Conservation (phyloP, 768 basidiomycete species). For the Myochromella boudieri region DNA sequence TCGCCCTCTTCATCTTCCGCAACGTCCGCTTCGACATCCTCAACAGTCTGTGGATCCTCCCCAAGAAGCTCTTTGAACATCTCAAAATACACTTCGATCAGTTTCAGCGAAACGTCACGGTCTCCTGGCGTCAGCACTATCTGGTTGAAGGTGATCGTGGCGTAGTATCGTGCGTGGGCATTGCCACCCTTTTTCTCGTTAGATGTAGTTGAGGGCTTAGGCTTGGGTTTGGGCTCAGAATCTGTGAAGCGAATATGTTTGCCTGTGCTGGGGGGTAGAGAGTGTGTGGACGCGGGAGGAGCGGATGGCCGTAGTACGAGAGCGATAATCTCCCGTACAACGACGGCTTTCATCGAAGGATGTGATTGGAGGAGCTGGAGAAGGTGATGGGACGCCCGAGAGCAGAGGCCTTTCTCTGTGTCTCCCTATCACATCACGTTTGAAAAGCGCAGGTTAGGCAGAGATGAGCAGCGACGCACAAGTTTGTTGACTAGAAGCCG, state of each 20-base stretch:
- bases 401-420: conserved; percentile 82
- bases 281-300: conserved; percentile 31
- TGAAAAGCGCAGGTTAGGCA: background rate
- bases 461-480: conserved; percentile 38
- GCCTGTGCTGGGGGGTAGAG: conserved; percentile 30
- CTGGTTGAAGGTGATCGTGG: conserved; percentile 93
- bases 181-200: conserved; percentile 47
- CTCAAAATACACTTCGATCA: conserved; percentile 93
- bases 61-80: conserved; percentile 89
- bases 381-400: conserved; percentile 86
- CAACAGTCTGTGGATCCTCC: conserved; percentile 36
- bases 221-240: conserved; percentile 27
- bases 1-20: conserved; percentile 32
- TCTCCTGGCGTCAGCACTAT: conserved; percentile 73
- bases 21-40: conserved; percentile 27
- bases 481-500: conserved; percentile 93
- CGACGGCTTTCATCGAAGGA: conserved; percentile 87
- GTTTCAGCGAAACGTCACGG: conserved; percentile 67
- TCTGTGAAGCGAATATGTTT: conserved; percentile 58
- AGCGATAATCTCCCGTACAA: conserved; percentile 84
- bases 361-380: conserved; percentile 89
- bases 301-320: conserved; percentile 70
- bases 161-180: conserved; percentile 86
- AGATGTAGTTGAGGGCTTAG: conserved; percentile 23
- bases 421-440: conserved; percentile 62